phyloP scores from a whole-genome alignment of 495 filamentous ascomycete genomes.

The Neurospora sp. region DNA sequence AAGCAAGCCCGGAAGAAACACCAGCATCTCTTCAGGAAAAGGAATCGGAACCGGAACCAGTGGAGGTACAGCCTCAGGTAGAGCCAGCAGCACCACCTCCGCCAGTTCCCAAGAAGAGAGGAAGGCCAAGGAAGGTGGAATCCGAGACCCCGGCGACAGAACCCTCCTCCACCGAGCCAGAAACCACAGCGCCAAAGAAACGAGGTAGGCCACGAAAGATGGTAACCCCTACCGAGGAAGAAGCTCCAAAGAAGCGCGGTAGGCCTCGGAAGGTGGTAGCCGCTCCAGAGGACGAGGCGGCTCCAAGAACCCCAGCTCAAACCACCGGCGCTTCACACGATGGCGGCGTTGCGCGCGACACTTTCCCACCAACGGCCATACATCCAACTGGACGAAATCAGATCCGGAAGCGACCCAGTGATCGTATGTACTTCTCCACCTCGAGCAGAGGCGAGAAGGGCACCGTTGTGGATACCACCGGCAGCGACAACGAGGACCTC shows the following conservation, averaged over 20 bases:
- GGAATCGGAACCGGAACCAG: background rate
- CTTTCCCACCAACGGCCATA: background rate
- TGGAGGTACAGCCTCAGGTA: background rate
- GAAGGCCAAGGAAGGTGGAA: background rate
- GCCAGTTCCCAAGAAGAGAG: background rate
- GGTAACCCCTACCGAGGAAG: background rate
- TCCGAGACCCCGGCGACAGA: background rate
- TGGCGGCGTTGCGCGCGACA: background rate
- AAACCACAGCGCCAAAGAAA: background rate
- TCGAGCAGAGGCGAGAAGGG: slow-evolving; percentile 52
- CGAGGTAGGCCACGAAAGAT: background rate
- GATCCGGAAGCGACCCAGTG: background rate
- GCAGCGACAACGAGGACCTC: slow-evolving; percentile 88
- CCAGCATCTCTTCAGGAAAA: background rate
- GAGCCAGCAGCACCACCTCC: background rate
- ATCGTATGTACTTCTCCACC: background rate
- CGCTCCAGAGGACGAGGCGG: background rate
- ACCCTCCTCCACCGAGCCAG: background rate
- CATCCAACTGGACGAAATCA: background rate
- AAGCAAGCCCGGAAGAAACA: background rate
- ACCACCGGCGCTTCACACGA: background rate
- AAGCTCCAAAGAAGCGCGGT: background rate
- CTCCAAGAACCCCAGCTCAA: background rate
- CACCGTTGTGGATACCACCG: slow-evolving; percentile 89
- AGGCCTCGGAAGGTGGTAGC: background rate